A percentile compares a stretch with the other conserved stretches of the same genome.
phyloP scores from a whole-genome alignment of 345 rosid species.

The Dipteronia dyeriana region DNA sequence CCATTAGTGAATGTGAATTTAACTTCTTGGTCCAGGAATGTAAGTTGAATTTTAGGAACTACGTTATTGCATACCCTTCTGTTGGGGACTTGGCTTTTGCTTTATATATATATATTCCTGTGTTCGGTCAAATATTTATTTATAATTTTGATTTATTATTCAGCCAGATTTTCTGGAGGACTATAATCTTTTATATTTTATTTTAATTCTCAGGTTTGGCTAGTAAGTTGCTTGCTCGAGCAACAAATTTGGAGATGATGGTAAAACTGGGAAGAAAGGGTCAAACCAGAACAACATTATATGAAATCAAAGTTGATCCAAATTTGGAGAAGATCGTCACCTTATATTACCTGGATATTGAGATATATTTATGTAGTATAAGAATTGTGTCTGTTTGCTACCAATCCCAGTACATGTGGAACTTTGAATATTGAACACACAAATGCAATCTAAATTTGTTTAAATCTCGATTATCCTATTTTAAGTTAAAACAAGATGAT shows the following conservation, averaged over 20 bases:
- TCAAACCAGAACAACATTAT: conserved; percentile 8
- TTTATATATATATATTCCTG: background rate
- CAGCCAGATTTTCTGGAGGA: background rate
- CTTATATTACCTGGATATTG: background rate
- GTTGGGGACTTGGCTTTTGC: background rate
- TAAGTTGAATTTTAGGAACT: background rate
- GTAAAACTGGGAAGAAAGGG: background rate
- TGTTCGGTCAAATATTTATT: background rate
- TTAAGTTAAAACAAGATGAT: background rate
- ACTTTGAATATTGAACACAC: conserved; percentile 6
- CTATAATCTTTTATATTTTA: background rate
- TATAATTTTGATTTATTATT: background rate
- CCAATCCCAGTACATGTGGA: background rate
- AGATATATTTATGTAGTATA: background rate
- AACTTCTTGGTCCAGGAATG: background rate
- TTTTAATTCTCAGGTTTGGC: background rate
- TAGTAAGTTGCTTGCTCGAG: conserved; percentile 11
- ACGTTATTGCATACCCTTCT: background rate
- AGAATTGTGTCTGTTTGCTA: background rate
- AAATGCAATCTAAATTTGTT: background rate
- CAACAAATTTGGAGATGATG: conserved; percentile 16
- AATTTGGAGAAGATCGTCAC: background rate
- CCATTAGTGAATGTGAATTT: background rate
- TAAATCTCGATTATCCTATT: background rate
- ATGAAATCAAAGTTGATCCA: background rate